A percentile compares a stretch with the other conserved stretches of the same genome.
phyloP scores from a whole-genome alignment of 2,329 filamentous ascomycete species.

The Rhinocladiella similis region DNA sequence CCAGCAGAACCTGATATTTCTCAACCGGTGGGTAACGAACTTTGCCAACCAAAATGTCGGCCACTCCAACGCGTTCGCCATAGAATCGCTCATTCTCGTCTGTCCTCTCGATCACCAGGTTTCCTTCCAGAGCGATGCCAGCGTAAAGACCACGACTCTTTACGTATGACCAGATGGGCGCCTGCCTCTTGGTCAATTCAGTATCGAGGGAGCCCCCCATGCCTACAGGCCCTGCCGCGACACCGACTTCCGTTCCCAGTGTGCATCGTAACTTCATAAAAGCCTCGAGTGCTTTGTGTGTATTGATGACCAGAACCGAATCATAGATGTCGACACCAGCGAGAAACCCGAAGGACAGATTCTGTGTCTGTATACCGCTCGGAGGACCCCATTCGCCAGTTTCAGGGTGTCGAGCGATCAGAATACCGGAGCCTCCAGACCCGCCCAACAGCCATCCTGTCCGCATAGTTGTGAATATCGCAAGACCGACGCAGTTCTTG shows the following conservation, averaged over 20 bases:
- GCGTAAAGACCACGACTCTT: constrained; percentile 89
- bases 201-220: constrained; percentile 72
- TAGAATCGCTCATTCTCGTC: constrained; percentile 89
- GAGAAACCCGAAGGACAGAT: constrained; percentile 82
- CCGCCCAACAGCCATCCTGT: constrained; percentile 90
- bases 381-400: constrained; percentile 91
- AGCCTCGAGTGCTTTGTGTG: constrained; percentile 75
- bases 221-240: constrained; percentile 74
- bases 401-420: constrained; percentile 74
- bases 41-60: constrained; percentile 64
- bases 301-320: constrained; percentile 90
- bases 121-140: constrained; percentile 83
- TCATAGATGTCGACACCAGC: constrained; percentile 95
- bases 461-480: constrained; percentile 94
- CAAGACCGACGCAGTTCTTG: constrained; percentile 83
- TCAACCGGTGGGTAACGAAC: constrained; percentile 54
- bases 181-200: constrained; percentile 65
- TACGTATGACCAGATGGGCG: constrained; percentile 80
- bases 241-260: constrained; percentile 76
- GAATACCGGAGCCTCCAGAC: constrained; percentile 82
- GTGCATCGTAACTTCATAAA: constrained; percentile 79
- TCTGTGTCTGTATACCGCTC: constrained; percentile 87
- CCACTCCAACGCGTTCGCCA: constrained; percentile 62
- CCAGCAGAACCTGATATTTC: constrained; percentile 64
- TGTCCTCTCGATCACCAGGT: constrained; percentile 79